Evolutionary conservation across 2,329 filamentous ascomycete species (phyloP), one percentile per base, ranked within the genome.

Genomic region (Trichoderma sp.): DNA sequence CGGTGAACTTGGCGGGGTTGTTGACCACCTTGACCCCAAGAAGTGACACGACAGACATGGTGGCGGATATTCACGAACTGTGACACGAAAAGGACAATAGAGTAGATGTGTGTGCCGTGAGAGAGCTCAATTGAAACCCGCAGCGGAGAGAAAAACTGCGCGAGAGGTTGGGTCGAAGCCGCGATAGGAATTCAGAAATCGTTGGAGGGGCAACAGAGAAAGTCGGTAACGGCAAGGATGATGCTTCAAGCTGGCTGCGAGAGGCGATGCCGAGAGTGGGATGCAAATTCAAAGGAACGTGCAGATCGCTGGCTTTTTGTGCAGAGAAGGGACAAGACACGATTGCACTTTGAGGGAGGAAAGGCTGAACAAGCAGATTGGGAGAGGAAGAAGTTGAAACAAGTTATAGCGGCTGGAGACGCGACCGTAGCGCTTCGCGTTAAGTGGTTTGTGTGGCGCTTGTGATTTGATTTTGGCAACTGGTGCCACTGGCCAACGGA

Each of bases 11-110:
- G 79, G 96, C 95, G 79, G 96, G 96, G 86, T 99, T 99, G 89
- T 99, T 98, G 81, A 94, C 88, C 77, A 99, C 93, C 83, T 96
- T 93, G 79, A 99, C 96, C 80, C 95, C 95, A 76, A 99, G 90
- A 73, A 99, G 91, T 77, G 95, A 97, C 75, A 99, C 95, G 80
- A 98, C 93, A 80, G 96, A 98, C 96, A 98, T 98, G 76, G 69
- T 79, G 78, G 72, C 71, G 73, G 62, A 69, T 71, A 69, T 73
- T 71, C 34, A 62, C n/a, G 43, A 61, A 43, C 6, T 39, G 34
- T 6, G 34, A 58, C 43, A 14, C 7, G 14, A 15, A 51, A 30
- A 64, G 18, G 18, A 43, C 9, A 64, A 18, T 14, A 24, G 12
- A 6, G 39, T 6, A 57, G 32, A 64, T 12, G 15, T 24, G 57